phyloP scores from a whole-genome alignment of 192 early-diverging fungal species.

The Kickxella alabastrina region DNA sequence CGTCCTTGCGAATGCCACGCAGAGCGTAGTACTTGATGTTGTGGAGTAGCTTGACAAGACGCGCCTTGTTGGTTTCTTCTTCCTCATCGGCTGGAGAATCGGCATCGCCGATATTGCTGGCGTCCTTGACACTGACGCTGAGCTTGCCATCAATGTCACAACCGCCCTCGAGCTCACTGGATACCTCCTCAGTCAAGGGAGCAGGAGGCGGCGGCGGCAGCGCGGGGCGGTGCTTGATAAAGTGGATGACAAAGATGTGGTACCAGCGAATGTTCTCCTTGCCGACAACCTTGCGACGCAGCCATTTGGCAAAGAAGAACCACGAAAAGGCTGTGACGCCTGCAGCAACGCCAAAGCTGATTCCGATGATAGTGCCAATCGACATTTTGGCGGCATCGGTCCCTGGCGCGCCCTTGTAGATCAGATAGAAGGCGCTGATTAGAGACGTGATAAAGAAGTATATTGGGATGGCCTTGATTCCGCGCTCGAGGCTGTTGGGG shows the following conservation, averaged over 20 bases:
- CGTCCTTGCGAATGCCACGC: constrained; percentile 52
- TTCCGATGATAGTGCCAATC: constrained; percentile 57
- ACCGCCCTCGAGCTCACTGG: constrained; percentile 27
- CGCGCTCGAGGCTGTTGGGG: constrained; percentile 62
- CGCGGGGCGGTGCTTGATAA: constrained; percentile 55
- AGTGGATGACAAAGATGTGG: constrained; percentile 61
- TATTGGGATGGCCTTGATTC: constrained; percentile 62
- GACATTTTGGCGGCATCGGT: constrained; percentile 36
- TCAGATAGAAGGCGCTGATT: constrained; percentile 66
- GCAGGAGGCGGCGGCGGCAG: constrained; percentile 25
- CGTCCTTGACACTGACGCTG: constrained; percentile 9
- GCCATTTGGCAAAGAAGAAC: constrained; percentile 66
- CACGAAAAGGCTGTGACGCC: constrained; percentile 53
- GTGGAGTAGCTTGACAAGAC: constrained; percentile 2
- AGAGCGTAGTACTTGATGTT: constrained; percentile 23
- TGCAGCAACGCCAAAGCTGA: constrained; percentile 59
- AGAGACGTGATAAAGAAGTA: constrained; percentile 66
- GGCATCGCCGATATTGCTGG: constrained; percentile 7
- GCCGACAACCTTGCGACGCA: constrained; percentile 59
- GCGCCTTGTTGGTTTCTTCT: constrained; percentile 5
- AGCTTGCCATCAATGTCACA: constrained; percentile 23
- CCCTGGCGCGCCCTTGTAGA: constrained; percentile 65
- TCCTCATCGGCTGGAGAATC: constrained; percentile 6
- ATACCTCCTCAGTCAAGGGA: constrained; percentile 15
- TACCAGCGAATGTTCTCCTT: constrained; percentile 71